phyloP scores from a whole-genome alignment of 768 basidiomycete genomes.

The Mrakia hoshinonis region DNA sequence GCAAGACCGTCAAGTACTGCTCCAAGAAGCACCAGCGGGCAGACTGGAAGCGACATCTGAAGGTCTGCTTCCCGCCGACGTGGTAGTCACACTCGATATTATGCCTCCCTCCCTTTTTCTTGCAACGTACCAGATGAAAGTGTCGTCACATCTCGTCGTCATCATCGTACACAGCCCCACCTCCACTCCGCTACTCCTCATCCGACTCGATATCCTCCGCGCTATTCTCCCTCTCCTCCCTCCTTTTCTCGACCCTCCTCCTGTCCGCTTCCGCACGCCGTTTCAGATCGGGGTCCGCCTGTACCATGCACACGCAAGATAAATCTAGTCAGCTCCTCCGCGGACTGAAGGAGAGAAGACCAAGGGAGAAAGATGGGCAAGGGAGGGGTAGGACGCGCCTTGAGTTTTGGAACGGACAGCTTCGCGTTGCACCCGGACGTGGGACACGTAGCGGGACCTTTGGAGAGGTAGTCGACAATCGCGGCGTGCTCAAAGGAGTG shows the following conservation, averaged over 20 bases:
- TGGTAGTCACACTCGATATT: no score
- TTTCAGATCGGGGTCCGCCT: not conserved
- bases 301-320: not conserved
- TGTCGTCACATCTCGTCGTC: no score
- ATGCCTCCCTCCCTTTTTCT: no score
- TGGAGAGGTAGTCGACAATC: not conserved
- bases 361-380: not conserved
- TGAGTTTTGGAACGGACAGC: not conserved
- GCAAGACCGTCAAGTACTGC: no score
- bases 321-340: not conserved
- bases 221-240: constrained; percentile 12
- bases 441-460: not conserved
- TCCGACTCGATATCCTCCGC: constrained; percentile 8
- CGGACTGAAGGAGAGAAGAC: not conserved
- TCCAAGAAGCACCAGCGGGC: no score
- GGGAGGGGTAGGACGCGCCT: not conserved
- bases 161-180: no score
- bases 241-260: not conserved
- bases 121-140: no score
- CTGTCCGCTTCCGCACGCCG: not conserved
- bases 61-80: no score
- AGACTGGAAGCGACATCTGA: no score
- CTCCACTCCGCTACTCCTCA: no score
- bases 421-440: not conserved
- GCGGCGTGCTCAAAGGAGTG: not conserved